These are phyloP conservation scores for Raffaelea ambrosiae DNA, from an alignment of 2,329 filamentous ascomycete species.

Conservation along the genomic window DNA sequence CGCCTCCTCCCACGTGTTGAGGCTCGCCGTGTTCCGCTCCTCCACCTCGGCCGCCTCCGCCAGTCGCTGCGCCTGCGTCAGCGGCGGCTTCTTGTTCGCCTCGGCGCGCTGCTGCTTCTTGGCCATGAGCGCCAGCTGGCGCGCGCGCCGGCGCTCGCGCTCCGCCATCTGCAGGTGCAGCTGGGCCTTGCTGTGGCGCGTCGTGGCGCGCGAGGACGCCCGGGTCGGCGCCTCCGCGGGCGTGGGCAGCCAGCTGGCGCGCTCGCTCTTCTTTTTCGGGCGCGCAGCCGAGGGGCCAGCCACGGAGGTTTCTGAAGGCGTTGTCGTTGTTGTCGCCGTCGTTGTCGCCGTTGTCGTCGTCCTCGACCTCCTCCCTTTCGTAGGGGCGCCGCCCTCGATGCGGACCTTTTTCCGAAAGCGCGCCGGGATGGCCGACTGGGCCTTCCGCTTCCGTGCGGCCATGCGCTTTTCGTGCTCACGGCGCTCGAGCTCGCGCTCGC, in stretches of 20 bases:
- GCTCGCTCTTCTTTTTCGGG: constrained; percentile 54
- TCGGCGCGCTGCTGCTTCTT: constrained; percentile 62
- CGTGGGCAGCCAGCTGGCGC: constrained; percentile 49
- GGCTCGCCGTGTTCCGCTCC: constrained; percentile 76
- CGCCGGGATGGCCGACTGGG: constrained; percentile 63
- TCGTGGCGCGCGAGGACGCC: constrained; percentile 50
- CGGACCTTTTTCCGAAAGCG: constrained; percentile 69
- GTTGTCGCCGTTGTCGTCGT: constrained; percentile 25
- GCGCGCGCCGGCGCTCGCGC: constrained; percentile 60
- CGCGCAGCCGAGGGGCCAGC: constrained; percentile 35
- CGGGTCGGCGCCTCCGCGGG: constrained; percentile 46
- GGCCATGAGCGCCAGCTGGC: constrained; percentile 61
- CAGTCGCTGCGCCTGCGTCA: constrained; percentile 82
- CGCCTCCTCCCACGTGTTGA: constrained; percentile 89
- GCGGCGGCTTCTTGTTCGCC: constrained; percentile 65
- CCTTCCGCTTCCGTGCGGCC: constrained; percentile 70
- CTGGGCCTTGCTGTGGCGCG: constrained; percentile 50
- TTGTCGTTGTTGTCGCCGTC: constrained; percentile 15
- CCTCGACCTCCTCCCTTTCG: constrained; percentile 24
- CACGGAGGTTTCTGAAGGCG: constrained; percentile 23
- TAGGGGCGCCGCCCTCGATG: constrained; percentile 48
- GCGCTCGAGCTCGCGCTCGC: constrained; percentile 78
- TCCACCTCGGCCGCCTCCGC: constrained; percentile 77
- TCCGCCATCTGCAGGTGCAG: constrained; percentile 65
- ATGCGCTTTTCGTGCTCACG: constrained; percentile 60